Base-by-base conservation (phyloP, 208 protist genomes). In the Trypanosoma rangeli region DNA sequence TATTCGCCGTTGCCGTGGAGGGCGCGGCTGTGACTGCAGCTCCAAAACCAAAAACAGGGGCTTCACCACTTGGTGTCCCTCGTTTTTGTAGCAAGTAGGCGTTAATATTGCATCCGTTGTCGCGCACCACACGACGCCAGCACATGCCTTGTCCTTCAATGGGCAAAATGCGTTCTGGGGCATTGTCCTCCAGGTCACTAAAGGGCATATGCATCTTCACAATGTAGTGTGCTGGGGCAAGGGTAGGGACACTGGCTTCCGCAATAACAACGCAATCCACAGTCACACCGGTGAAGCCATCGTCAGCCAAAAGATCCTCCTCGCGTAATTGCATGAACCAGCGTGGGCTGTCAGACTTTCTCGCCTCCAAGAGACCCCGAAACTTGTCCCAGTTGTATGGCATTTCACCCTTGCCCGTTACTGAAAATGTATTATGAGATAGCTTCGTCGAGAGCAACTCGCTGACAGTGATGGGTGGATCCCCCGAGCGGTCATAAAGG, bases 241-340 rank as follows among this genome's bases (percentile, higher is more conserved):
- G 44, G 31, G 87, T 94, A 29, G 87, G 84, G 59, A 70, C 76
- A 28, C 60, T 78, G 0, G 90, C 78, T 74, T 95, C 90, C 1
- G 83, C 87, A 37, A 95, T 84, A 18, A 94, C 85, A 59, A 93
- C 83, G 74, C 90, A 93, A 62, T 95, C 87, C 33, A 95, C 86
- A 50, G 80, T 87, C 13, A 92, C 86, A 8, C 90, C 90, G 15
- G 92, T 87, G 57, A 95, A 76, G n/a, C 82, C 85, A 53, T 91
- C 82, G 29, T 84, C 87, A 10, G 79, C 70, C 20, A 95, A 74
- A 24, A 95, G 83, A 65, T 94, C 86, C 49, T 95, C 87, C 63
- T 95, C 82, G 35, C 90, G 90, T 16, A 95, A 68, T 76, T 95
- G 90, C 58, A 95, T 79, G 49, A 90, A 95, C 90, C 90, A 95